phyloP scores from a whole-genome alignment of 768 basidiomycete genomes.

The Flagelloscypha sp. region DNA sequence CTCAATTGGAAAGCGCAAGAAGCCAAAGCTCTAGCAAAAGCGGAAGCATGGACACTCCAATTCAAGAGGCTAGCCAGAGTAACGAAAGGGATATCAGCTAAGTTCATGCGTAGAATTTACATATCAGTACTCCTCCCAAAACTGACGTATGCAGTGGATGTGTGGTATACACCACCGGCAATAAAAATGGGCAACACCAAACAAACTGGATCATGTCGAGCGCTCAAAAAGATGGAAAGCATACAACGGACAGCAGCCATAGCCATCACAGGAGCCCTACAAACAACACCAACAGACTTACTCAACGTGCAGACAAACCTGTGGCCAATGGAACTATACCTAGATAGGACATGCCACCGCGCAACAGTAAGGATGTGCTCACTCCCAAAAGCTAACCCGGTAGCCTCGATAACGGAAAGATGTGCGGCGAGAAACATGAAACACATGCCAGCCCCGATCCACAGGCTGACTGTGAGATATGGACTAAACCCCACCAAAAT shows the following conservation, averaged over 20 bases:
- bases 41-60: too few relatives aligned
- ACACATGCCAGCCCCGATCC: background rate
- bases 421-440: background rate
- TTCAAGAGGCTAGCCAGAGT: constrained; percentile 8
- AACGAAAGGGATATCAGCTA: constrained; percentile 10
- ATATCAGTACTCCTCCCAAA: constrained; percentile 17
- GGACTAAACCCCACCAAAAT: background rate
- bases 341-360: background rate
- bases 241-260: constrained; percentile 14
- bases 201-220: constrained; percentile 8
- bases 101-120: constrained; percentile 17
- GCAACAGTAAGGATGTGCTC: background rate
- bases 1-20: constrained; percentile 10
- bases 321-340: too few relatives aligned
- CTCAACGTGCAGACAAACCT: too few relatives aligned
- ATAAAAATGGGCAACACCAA: constrained; percentile 1
- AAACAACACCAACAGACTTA: constrained; percentile 12
- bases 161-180: constrained; percentile 16
- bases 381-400: background rate
- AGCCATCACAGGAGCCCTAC: constrained; percentile 17
- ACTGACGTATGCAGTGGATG: constrained; percentile 17
- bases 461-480: background rate
- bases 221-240: constrained; percentile 8
- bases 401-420: background rate
- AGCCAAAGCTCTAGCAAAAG: constrained; percentile 10